phyloP scores from a whole-genome alignment of 768 basidiomycete genomes.

The Trametes gibbosa region DNA sequence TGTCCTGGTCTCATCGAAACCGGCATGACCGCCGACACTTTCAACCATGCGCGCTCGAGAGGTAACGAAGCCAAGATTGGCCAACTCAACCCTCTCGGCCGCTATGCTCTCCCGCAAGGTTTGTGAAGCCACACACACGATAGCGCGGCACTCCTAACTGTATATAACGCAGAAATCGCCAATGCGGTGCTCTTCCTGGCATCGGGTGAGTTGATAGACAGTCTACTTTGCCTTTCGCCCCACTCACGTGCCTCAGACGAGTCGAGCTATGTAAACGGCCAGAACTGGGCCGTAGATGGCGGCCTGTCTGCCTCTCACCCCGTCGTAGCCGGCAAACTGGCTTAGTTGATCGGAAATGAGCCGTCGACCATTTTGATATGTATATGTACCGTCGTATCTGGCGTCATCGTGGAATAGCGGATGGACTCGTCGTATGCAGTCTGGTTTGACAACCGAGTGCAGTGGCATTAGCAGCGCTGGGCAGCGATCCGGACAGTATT shows the following conservation, averaged over 20 bases:
- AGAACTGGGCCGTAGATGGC: conserved; percentile 84
- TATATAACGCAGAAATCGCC: conserved; percentile 85
- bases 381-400: not conserved
- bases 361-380: not conserved
- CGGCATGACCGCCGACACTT: conserved; percentile 80
- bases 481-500: no score
- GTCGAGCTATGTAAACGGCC: conserved; percentile 90
- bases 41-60: conserved; percentile 71
- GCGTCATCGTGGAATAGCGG: not conserved
- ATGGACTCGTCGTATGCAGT: not conserved
- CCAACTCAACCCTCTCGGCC: conserved; percentile 76
- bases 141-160: no score
- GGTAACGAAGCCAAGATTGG: conserved; percentile 80
- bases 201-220: conserved; percentile 50
- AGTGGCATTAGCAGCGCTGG: no score
- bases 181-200: conserved; percentile 83
- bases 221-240: no score
- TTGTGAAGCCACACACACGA: no score
- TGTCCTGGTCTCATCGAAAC: conserved; percentile 95
- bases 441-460: no score
- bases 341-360: conserved; percentile 28
- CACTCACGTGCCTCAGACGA: conserved; percentile 51
- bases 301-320: conserved; percentile 80
- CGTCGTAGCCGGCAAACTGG: conserved; percentile 72
- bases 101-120: conserved; percentile 85